Evolutionary conservation across 768 basidiomycete species (phyloP).

Genomic region (Kwoniella sp.): DNA sequence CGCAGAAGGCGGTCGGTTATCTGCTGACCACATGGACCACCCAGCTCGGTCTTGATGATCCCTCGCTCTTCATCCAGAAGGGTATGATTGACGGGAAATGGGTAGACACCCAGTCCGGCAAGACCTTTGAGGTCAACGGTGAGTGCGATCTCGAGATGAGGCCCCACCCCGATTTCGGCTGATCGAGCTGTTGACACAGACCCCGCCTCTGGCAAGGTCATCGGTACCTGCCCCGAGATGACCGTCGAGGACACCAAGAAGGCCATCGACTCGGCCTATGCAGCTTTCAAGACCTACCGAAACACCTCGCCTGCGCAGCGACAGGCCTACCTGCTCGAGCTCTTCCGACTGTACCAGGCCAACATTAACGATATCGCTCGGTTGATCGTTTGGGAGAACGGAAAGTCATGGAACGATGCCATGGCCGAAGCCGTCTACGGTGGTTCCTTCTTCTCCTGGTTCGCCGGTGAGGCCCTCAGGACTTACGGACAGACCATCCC

Average conservation of each 20-base stretch:
- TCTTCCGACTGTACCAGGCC: slow-evolving; percentile 72
- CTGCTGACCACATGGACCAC: neutral
- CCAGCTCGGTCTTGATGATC: slow-evolving; percentile 62
- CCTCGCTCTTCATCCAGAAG: slow-evolving; percentile 67
- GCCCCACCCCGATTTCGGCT: too few species aligned
- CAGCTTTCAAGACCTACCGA: slow-evolving; percentile 79
- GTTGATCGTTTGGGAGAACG: slow-evolving; percentile 89
- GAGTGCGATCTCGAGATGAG: too few species aligned
- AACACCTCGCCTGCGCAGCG: slow-evolving; percentile 78
- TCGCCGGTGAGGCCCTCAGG: slow-evolving; percentile 86
- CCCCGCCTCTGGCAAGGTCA: slow-evolving; percentile 75
- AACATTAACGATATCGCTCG: slow-evolving; percentile 80
- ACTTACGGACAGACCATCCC: slow-evolving; percentile 91
- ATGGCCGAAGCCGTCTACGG: slow-evolving; percentile 78
- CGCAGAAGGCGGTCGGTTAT: neutral
- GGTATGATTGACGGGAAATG: slow-evolving; percentile 80
- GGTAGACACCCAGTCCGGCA: slow-evolving; percentile 71
- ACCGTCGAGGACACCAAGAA: slow-evolving; percentile 72
- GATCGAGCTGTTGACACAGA: slow-evolving; percentile 57
- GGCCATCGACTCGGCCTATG: slow-evolving; percentile 75
- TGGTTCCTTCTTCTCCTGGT: slow-evolving; percentile 36
- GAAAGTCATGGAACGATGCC: slow-evolving; percentile 79
- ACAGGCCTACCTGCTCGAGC: slow-evolving; percentile 75
- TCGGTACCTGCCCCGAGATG: slow-evolving; percentile 88
- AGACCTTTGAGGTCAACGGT: slow-evolving; percentile 73